Evolutionary conservation across 2,329 filamentous ascomycete species (phyloP).

Genomic region (Paecilomyces variotii): DNA sequence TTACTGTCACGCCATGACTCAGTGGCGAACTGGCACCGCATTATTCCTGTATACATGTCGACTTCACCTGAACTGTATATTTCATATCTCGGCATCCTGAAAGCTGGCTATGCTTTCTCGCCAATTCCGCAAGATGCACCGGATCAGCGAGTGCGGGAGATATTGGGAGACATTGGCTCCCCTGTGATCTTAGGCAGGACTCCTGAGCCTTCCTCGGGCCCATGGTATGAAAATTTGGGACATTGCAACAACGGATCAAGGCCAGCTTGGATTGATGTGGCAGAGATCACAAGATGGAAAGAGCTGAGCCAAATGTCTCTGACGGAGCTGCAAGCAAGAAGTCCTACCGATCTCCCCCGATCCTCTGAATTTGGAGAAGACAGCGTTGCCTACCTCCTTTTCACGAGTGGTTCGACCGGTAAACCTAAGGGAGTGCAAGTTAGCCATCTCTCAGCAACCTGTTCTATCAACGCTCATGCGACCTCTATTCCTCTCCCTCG

Average conservation of each 20-base stretch:
- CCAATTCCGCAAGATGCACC: conserved; percentile 32
- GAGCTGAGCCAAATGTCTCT: conserved; percentile 3
- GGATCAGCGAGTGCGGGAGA: conserved; percentile 15
- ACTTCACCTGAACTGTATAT: conserved; percentile 32
- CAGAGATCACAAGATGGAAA: conserved; percentile 13
- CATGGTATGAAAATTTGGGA: conserved; percentile 3
- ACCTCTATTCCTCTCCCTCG: conserved; percentile 16
- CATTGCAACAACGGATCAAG: background rate
- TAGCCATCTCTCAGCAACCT: conserved; percentile 21
- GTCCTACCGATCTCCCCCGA: conserved; percentile 1
- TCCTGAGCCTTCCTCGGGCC: conserved; percentile 7
- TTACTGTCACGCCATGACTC: conserved; percentile 3
- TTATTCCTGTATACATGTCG: conserved; percentile 22
- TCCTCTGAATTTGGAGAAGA: conserved; percentile 1
- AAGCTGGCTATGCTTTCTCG: conserved; percentile 29
- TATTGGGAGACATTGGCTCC: conserved; percentile 21
- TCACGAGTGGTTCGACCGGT: conserved; percentile 28
- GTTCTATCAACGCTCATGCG: conserved; percentile 23
- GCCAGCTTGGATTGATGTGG: conserved; percentile 15
- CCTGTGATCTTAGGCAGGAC: conserved; percentile 15
- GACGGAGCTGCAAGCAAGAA: conserved; percentile 5
- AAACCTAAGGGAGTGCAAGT: conserved; percentile 27
- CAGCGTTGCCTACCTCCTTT: conserved; percentile 24
- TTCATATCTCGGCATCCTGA: conserved; percentile 28
- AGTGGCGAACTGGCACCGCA: conserved; percentile 5